Percentiles rank a stretch among this genome's conserved stretches.
phyloP scores from a whole-genome alignment of 352 stramenopile species.

The Pythium aristosporum region DNA sequence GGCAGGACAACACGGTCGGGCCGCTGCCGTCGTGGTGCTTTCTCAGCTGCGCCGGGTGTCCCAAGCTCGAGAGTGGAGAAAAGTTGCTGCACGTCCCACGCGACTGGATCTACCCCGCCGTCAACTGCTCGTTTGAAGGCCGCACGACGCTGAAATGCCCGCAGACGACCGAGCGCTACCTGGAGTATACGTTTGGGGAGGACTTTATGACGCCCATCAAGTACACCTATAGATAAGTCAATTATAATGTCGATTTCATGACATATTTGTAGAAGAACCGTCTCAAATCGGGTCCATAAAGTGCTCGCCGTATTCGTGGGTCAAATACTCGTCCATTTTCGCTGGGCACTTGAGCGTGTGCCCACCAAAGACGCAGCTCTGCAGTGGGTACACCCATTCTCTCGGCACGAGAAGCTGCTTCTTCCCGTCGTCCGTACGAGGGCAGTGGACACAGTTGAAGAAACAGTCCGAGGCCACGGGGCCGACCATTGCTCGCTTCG shows the following conservation, averaged over 20 bases:
- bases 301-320: constrained; percentile 14
- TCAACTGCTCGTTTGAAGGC: constrained; percentile 17
- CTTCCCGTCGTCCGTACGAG: neutral
- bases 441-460: constrained; percentile 25
- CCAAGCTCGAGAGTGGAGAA: neutral
- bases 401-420: constrained; percentile 9
- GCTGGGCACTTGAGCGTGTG: constrained; percentile 7
- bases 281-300: constrained; percentile 20
- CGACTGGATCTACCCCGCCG: constrained; percentile 20
- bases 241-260: neutral
- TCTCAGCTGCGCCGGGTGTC: constrained; percentile 25
- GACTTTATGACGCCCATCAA: constrained; percentile 15
- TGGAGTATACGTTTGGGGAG: constrained; percentile 13
- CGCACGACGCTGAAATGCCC: constrained; percentile 9
- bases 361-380: constrained; percentile 10
- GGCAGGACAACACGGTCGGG: constrained; percentile 6
- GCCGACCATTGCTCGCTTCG: constrained; percentile 10
- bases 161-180: constrained; percentile 3
- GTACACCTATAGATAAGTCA: constrained; percentile 5
- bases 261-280: neutral
- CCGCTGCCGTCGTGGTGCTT: constrained; percentile 25
- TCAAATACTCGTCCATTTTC: constrained; percentile 12
- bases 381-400: constrained; percentile 22
- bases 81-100: neutral
- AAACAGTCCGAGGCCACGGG: constrained; percentile 21